phyloP scores from a whole-genome alignment of 129 eudicot species.

The Apium graveolens region DNA sequence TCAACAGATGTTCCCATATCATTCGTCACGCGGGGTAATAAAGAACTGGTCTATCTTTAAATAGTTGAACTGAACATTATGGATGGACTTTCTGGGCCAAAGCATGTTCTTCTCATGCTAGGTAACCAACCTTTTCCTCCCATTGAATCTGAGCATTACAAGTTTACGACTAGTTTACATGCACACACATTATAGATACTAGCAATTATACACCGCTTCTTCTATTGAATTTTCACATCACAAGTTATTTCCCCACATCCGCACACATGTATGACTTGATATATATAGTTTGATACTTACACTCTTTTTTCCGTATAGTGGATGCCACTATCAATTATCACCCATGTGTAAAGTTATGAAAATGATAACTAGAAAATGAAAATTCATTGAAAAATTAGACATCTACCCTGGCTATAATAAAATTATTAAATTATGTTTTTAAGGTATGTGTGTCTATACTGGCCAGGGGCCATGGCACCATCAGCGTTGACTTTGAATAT shows the following conservation, averaged over 20 bases:
- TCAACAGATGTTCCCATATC: not conserved
- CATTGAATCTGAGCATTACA: not conserved
- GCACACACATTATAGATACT: not conserved
- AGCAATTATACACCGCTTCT: not conserved
- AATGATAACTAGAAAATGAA: not conserved
- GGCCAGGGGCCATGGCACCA: not conserved
- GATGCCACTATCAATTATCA: no score
- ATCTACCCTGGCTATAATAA: not conserved
- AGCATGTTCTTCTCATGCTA: not conserved
- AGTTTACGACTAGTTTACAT: not conserved
- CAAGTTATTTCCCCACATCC: not conserved
- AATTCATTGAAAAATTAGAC: not conserved
- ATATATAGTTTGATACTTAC: not conserved
- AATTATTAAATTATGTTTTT: no score
- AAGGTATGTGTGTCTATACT: not conserved
- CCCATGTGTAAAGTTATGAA: not conserved
- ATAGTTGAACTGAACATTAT: not conserved
- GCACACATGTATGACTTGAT: not conserved
- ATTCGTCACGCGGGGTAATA: not conserved
- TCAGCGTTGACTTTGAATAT: not conserved
- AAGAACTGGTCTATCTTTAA: not conserved
- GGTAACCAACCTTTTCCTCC: not conserved
- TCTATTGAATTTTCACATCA: not conserved
- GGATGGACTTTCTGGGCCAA: not conserved
- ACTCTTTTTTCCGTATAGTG: not conserved